Evolutionary conservation across 371 early-diverging fungal species (phyloP).

Genomic region (Smittium mucronatum): DNA sequence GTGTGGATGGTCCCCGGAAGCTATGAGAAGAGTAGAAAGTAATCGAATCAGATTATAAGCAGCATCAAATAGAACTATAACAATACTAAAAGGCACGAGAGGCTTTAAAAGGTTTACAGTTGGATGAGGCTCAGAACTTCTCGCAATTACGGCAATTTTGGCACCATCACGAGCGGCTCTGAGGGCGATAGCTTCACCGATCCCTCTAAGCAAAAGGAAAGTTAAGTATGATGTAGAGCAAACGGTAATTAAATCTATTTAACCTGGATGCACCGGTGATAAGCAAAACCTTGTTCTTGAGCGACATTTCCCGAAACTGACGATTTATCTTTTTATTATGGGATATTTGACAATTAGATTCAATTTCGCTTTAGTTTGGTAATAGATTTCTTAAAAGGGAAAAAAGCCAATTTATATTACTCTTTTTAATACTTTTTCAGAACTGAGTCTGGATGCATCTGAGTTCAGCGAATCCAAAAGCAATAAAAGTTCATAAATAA

Average conservation of each 20-base stretch:
- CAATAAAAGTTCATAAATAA: too few relatives aligned
- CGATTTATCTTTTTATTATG: too few relatives aligned
- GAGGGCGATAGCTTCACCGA: constrained; percentile 51
- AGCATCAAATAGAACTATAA: not conserved
- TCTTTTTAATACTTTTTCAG: too few relatives aligned
- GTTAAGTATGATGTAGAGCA: not conserved
- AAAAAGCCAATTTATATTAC: too few relatives aligned
- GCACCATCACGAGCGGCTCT: constrained; percentile 48
- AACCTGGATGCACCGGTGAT: constrained; percentile 20
- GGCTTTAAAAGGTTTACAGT: constrained; percentile 32
- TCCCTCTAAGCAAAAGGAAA: constrained; percentile 38
- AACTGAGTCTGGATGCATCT: too few relatives aligned
- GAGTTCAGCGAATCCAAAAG: too few relatives aligned
- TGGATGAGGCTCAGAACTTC: constrained; percentile 51
- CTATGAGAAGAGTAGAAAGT: too few relatives aligned
- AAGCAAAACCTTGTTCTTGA: constrained; percentile 15
- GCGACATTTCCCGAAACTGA: constrained; percentile 17
- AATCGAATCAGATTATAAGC: not conserved
- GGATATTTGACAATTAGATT: too few relatives aligned
- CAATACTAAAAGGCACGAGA: not conserved
- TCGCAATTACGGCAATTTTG: constrained; percentile 54
- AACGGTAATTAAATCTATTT: not conserved
- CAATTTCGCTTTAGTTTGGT: too few relatives aligned
- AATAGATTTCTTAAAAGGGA: too few relatives aligned
- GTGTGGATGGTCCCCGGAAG: constrained; percentile 70